phyloP scores from a whole-genome alignment of 2,329 filamentous ascomycete genomes.

The Diaporthe eres region DNA sequence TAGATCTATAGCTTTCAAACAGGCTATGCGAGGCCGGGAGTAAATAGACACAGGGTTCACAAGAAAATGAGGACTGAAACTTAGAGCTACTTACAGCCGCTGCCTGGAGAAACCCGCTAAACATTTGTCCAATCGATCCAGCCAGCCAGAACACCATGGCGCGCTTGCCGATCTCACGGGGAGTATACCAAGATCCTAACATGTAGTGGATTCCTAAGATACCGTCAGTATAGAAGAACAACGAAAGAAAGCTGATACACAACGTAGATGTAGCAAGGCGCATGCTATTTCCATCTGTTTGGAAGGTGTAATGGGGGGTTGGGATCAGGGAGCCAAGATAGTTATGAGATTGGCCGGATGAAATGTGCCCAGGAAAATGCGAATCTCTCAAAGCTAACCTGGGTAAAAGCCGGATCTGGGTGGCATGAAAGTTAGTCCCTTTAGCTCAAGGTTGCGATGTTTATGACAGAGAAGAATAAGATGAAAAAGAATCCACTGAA shows the following conservation, averaged over 20 bases:
- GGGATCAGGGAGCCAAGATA: neutral
- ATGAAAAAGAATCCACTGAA: neutral
- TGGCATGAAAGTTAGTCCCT: neutral
- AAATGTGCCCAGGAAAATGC: neutral
- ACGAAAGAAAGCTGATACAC: neutral
- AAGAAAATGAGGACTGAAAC: neutral
- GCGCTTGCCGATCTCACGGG: constrained; percentile 72
- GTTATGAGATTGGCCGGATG: no score
- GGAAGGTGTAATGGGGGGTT: no score
- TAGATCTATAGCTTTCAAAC: neutral
- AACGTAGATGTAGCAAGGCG: neutral
- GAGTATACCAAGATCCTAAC: constrained; percentile 70
- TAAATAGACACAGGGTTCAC: no score
- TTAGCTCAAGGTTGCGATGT: no score
- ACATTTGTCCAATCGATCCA: constrained; percentile 72
- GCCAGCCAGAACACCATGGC: constrained; percentile 74
- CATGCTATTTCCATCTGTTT: neutral
- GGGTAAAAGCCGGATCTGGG: constrained; percentile 38
- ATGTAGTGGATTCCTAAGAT: constrained; percentile 54
- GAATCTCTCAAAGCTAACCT: constrained; percentile 36
- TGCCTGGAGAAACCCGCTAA: constrained; percentile 69
- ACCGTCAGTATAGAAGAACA: neutral
- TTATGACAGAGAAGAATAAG: neutral
- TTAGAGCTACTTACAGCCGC: constrained; percentile 48
- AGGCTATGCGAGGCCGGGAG: neutral